These are phyloP conservation scores for Penstemon newberryi DNA, from an alignment of 257 asterid species.

Conservation along the genomic window DNA sequence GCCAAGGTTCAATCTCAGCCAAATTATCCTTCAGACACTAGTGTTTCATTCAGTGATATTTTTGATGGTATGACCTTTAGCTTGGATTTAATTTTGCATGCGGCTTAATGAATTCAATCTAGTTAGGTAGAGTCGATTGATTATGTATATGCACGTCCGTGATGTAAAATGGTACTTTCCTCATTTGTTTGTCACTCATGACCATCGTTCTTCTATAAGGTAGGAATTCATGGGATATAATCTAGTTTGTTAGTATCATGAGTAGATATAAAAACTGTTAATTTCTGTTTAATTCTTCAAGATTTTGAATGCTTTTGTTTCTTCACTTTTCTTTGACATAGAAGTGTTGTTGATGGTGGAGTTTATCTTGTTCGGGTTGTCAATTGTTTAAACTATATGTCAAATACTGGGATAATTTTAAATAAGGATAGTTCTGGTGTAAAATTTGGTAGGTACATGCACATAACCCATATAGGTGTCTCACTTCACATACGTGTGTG, in stretches of 20 bases:
- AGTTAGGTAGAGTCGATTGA: conserved; percentile 4
- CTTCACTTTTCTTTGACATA: too few relatives aligned
- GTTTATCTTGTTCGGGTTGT: not conserved
- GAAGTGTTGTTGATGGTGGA: too few relatives aligned
- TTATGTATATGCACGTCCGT: not conserved
- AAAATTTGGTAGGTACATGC: not conserved
- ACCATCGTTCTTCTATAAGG: conserved; percentile 10
- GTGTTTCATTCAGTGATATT: conserved; percentile 40
- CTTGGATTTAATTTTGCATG: conserved; percentile 22
- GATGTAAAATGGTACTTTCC: not conserved
- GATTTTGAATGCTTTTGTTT: too few relatives aligned
- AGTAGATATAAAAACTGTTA: not conserved
- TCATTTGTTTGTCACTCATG: not conserved
- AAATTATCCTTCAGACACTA: conserved; percentile 38
- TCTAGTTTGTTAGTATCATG: not conserved
- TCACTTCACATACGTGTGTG: conserved; percentile 1
- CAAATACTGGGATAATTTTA: too few relatives aligned
- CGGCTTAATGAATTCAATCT: conserved; percentile 6
- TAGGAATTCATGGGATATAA: not conserved
- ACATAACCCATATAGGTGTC: not conserved
- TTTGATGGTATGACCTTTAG: conserved; percentile 47
- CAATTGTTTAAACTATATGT: not conserved
- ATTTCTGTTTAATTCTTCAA: too few relatives aligned
- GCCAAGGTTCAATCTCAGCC: conserved; percentile 64
- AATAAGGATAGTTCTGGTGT: too few relatives aligned